These are phyloP conservation scores for Escallonia rubra DNA, from an alignment of 129 eudicot genomes.

Conservation along the genomic window DNA sequence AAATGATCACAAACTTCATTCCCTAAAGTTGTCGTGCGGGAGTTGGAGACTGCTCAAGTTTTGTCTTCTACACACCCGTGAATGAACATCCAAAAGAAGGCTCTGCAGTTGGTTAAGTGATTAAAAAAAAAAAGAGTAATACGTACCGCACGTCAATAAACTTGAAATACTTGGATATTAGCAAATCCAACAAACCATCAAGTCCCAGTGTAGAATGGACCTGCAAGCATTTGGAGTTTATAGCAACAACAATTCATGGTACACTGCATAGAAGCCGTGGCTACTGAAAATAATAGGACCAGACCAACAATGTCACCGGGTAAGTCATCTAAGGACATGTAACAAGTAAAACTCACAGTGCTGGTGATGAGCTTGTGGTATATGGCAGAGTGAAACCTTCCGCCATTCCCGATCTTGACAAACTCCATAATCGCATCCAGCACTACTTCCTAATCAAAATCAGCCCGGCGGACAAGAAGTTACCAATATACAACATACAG, in stretches of 20 bases:
- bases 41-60: too few species aligned
- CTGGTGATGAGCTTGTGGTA: slow-evolving; percentile 53
- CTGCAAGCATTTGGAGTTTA: slow-evolving; percentile 25
- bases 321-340: too few species aligned
- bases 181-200: slow-evolving; percentile 51
- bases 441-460: slow-evolving; percentile 57
- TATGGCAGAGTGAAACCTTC: slow-evolving; percentile 69
- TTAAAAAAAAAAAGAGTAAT: too few species aligned
- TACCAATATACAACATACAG: not conserved
- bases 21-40: too few species aligned
- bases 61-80: too few species aligned
- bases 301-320: not conserved
- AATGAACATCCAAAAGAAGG: too few species aligned
- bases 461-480: not conserved
- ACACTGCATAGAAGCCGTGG: not conserved
- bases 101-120: too few species aligned
- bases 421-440: slow-evolving; percentile 81
- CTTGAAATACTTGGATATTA: slow-evolving; percentile 66
- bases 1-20: too few species aligned
- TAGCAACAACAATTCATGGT: not conserved
- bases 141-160: slow-evolving; percentile 73
- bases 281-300: not conserved
- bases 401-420: slow-evolving; percentile 78
- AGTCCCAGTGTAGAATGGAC: slow-evolving; percentile 39
- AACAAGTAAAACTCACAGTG: slow-evolving; percentile 39